Percentiles rank a stretch among this genome's conserved stretches.
Conservation (phyloP, 192 early-diverging fungal species). For the Jimgerdemannia lactiflua region DNA sequence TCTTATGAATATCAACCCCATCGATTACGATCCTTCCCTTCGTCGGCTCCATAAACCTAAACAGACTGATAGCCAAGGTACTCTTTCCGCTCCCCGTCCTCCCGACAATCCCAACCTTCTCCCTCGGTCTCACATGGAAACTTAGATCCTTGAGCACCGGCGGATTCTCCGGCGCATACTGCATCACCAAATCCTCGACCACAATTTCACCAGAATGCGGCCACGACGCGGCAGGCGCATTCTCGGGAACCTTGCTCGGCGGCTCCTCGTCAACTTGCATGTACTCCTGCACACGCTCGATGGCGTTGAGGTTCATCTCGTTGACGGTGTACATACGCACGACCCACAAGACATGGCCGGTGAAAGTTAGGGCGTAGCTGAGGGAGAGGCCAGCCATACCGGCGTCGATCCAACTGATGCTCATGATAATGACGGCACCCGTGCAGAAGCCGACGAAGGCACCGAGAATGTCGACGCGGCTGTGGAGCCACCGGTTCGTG, state of each 20-base stretch:
- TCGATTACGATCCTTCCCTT: constrained; percentile 71
- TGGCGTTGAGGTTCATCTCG: constrained; percentile 86
- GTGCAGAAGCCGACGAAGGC: constrained; percentile 74
- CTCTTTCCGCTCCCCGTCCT: constrained; percentile 80
- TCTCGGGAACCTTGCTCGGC: constrained; percentile 55
- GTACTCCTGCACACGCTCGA: constrained; percentile 89
- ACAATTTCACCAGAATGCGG: constrained; percentile 69
- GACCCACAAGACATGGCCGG: constrained; percentile 76
- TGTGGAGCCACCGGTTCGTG: constrained; percentile 84
- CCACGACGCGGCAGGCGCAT: constrained; percentile 52
- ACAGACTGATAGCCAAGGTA: constrained; percentile 67
- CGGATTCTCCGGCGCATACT: constrained; percentile 76
- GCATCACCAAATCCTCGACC: constrained; percentile 72
- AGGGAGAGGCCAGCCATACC: constrained; percentile 88
- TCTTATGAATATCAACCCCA: constrained; percentile 64
- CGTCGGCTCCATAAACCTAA: constrained; percentile 74
- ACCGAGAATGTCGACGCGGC: constrained; percentile 77
- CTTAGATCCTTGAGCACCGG: constrained; percentile 76
- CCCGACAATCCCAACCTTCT: constrained; percentile 91
- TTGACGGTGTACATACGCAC: constrained; percentile 77
- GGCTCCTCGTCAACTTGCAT: constrained; percentile 79
- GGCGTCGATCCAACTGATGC: constrained; percentile 58
- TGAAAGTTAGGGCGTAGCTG: constrained; percentile 84
- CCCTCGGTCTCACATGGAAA: constrained; percentile 59
- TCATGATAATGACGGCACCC: constrained; percentile 60